Percentiles rank a stretch among this genome's conserved stretches.
Conservation (phyloP, 371 early-diverging fungal species). For the Parasitella parasitica region DNA sequence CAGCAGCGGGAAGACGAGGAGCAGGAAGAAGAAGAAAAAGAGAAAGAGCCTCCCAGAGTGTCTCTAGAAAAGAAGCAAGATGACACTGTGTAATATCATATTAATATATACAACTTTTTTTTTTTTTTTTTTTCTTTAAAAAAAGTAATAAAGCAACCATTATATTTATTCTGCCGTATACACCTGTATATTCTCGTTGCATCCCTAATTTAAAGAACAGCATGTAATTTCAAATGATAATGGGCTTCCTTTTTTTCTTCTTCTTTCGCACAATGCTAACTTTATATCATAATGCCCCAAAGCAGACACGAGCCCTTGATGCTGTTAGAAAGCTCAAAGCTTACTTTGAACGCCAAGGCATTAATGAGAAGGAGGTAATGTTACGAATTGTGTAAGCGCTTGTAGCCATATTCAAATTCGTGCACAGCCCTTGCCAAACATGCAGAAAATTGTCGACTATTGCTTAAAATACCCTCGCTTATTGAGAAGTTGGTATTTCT, state of each 20-base stretch:
- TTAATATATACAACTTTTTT: background rate
- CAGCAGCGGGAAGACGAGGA: background rate
- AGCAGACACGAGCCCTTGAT: slow-evolving; percentile 13
- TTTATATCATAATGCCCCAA: slow-evolving; percentile 3
- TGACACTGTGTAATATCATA: background rate
- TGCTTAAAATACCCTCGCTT: slow-evolving; percentile 9
- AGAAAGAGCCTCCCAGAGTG: background rate
- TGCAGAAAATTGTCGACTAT: slow-evolving; percentile 20
- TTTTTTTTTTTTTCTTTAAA: background rate
- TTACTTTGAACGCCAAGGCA: slow-evolving; percentile 11
- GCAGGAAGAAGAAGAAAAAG: background rate
- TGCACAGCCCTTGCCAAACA: slow-evolving; percentile 15
- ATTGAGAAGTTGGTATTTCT: slow-evolving; percentile 6
- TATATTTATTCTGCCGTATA: too few relatives aligned
- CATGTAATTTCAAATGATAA: background rate
- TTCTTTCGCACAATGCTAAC: background rate
- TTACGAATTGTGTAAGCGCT: background rate
- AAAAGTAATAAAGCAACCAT: background rate
- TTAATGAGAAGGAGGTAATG: slow-evolving; percentile 9
- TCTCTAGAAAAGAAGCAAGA: background rate
- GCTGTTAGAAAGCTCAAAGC: slow-evolving; percentile 4
- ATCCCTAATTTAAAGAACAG: too few relatives aligned
- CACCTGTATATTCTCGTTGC: too few relatives aligned
- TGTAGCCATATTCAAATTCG: background rate
- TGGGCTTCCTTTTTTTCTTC: background rate